Evolutionary conservation across 805 yeast genomes (phyloP).

Genomic region (Lipomyces chichibuensis): DNA sequence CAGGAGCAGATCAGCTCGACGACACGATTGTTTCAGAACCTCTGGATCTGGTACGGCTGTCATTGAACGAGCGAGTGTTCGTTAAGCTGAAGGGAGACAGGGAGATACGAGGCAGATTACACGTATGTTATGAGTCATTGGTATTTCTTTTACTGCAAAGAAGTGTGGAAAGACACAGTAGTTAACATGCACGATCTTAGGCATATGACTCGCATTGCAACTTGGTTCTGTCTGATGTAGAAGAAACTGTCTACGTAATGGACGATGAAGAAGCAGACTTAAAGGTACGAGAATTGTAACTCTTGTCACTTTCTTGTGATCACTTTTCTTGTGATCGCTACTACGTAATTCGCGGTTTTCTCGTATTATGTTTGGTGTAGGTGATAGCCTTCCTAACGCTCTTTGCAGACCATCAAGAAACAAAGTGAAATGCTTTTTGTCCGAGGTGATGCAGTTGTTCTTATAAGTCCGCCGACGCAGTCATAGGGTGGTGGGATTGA

Average conservation of each 20-base stretch:
- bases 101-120: constrained; percentile 85
- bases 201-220: constrained; percentile 97
- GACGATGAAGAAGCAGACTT: constrained; percentile 51
- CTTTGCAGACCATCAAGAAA: constrained; percentile 54
- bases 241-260: constrained; percentile 71
- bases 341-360: too few relatives aligned
- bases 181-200: constrained; percentile 38
- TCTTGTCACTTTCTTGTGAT: too few relatives aligned
- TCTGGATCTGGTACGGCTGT: constrained; percentile 82
- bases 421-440: constrained; percentile 85
- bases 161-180: background rate
- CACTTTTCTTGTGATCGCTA: background rate
- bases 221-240: constrained; percentile 90
- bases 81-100: constrained; percentile 94
- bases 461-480: constrained; percentile 57
- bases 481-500: constrained; percentile 8
- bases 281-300: constrained; percentile 12
- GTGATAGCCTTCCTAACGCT: background rate
- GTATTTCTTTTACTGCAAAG: background rate
- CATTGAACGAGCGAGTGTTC: constrained; percentile 81
- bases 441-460: constrained; percentile 95
- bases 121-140: constrained; percentile 51
- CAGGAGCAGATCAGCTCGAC: constrained; percentile 22
- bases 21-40: constrained; percentile 60
- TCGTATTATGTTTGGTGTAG: too few relatives aligned